phyloP scores from a whole-genome alignment of 768 basidiomycete genomes.

The Termitomyces sp. region DNA sequence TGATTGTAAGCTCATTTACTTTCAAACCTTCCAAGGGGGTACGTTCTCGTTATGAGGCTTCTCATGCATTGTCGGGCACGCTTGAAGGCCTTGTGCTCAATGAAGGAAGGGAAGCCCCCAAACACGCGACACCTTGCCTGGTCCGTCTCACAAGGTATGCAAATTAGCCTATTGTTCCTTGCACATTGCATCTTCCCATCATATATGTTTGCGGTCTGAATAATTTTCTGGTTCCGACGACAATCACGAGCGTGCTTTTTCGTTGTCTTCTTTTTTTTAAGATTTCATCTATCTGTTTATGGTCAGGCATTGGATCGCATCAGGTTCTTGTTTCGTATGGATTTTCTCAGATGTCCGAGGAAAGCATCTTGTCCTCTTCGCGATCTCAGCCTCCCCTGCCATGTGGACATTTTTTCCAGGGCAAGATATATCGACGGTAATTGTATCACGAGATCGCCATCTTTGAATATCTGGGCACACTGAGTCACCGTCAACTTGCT shows the following conservation, averaged over 20 bases:
- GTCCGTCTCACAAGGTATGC: slow-evolving; percentile 61
- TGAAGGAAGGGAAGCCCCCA: slow-evolving; percentile 37
- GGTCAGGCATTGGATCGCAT: not conserved
- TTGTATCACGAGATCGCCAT: not conserved
- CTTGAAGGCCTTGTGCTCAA: slow-evolving; percentile 54
- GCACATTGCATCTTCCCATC: not conserved
- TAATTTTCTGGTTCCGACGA: not conserved
- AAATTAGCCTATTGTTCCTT: not conserved
- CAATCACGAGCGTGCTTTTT: not conserved
- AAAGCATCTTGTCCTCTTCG: too few species aligned
- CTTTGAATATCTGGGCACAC: not conserved
- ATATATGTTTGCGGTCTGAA: not conserved
- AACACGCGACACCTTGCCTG: slow-evolving; percentile 54
- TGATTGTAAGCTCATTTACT: not conserved
- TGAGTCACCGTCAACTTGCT: not conserved
- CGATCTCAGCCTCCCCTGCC: not conserved
- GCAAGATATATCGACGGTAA: not conserved
- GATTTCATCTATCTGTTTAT: not conserved
- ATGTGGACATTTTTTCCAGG: not conserved
- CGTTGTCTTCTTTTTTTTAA: not conserved
- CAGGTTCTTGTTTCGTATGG: not conserved
- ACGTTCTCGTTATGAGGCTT: slow-evolving; percentile 44
- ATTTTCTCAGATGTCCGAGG: too few species aligned
- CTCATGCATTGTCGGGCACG: slow-evolving; percentile 40
- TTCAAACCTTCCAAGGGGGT: slow-evolving; percentile 45